phyloP scores from a whole-genome alignment of 108 stramenopile species.

The Cyclotella atomus region DNA sequence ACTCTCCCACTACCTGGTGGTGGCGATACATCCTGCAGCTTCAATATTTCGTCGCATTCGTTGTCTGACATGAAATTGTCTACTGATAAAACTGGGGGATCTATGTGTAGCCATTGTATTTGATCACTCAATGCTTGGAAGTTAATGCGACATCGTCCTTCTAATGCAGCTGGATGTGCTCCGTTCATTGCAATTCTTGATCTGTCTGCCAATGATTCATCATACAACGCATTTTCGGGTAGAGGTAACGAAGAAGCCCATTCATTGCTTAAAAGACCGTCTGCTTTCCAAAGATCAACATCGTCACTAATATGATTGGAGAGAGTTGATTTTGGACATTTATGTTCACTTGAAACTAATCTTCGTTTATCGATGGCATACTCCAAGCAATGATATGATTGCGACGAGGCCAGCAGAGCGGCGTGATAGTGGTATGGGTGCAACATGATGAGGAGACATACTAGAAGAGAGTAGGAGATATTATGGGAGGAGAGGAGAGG shows the following conservation, averaged over 20 bases:
- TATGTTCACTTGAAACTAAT: no score
- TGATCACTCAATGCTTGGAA: constrained; percentile 9
- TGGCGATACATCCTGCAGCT: background rate
- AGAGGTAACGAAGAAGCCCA: constrained; percentile 22
- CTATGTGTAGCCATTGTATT: constrained; percentile 26
- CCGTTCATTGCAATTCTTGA: constrained; percentile 16
- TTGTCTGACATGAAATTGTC: constrained; percentile 23
- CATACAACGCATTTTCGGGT: constrained; percentile 18
- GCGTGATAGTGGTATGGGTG: no score
- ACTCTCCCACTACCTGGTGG: constrained; percentile 22
- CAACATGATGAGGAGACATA: no score
- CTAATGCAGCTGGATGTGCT: constrained; percentile 20
- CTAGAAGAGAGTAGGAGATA: no score
- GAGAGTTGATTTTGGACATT: no score
- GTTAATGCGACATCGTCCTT: constrained; percentile 22
- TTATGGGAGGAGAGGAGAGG: no score
- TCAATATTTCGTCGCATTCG: constrained; percentile 25
- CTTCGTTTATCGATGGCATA: no score
- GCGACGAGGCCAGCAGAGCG: no score
- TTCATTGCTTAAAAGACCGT: background rate
- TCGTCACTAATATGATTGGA: background rate
- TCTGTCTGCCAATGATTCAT: constrained; percentile 13
- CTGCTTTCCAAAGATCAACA: constrained; percentile 21
- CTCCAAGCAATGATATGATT: no score
- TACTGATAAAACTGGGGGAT: constrained; percentile 35